A percentile compares a stretch with the other conserved stretches of the same genome.
phyloP scores from a whole-genome alignment of 192 early-diverging fungal genomes.

The Mortierella hygrophila region DNA sequence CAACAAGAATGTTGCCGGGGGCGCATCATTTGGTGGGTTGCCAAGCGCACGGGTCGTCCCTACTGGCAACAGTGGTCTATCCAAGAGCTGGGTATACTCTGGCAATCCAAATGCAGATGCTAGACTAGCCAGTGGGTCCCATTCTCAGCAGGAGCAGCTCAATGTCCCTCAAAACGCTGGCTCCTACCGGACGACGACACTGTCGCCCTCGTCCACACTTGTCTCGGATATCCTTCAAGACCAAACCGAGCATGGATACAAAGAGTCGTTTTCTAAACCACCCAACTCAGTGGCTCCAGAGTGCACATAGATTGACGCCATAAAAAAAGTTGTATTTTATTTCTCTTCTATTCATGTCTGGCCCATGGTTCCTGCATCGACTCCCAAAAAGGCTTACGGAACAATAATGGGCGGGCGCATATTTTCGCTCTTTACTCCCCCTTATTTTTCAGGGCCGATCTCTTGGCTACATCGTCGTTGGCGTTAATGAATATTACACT shows the following conservation, averaged over 20 bases:
- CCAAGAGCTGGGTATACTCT: slow-evolving; percentile 44
- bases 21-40: slow-evolving; percentile 31
- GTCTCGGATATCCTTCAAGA: slow-evolving; percentile 40
- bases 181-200: slow-evolving; percentile 18
- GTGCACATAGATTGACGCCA: background rate
- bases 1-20: slow-evolving; percentile 1
- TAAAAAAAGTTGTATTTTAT: background rate
- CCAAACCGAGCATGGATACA: slow-evolving; percentile 10
- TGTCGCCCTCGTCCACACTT: slow-evolving; percentile 46
- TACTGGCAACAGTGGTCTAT: slow-evolving; percentile 31
- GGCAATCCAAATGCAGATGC: background rate
- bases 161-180: slow-evolving; percentile 6
- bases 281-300: slow-evolving; percentile 4
- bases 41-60: slow-evolving; percentile 32
- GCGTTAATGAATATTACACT: no score
- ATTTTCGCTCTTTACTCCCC: no score
- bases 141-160: slow-evolving; percentile 3
- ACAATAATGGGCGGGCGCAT: no score
- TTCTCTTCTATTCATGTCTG: background rate
- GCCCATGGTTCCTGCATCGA: no score
- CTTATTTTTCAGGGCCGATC: no score
- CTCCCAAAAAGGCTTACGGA: no score
- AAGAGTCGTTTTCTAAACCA: slow-evolving; percentile 1
- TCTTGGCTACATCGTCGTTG: no score
- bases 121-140: slow-evolving; percentile 2